phyloP scores from a whole-genome alignment of 768 basidiomycete genomes.

The Nidularia sp. region DNA sequence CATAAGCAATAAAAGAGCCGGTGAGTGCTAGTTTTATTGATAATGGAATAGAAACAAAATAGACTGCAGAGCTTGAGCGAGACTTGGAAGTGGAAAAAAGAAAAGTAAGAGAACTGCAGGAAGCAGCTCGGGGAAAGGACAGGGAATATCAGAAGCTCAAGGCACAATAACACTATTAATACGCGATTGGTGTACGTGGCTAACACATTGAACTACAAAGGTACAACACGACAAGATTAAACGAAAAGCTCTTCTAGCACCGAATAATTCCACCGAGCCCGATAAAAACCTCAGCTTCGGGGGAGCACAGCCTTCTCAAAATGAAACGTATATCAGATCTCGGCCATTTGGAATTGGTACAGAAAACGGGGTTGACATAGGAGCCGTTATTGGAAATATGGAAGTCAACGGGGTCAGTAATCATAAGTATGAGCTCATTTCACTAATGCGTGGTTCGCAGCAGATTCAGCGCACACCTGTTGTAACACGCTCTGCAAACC shows the following conservation, averaged over 20 bases:
- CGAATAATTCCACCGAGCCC: conserved; percentile 14
- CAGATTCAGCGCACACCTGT: conserved; percentile 74
- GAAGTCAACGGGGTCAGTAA: conserved; percentile 54
- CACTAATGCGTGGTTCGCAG: background rate
- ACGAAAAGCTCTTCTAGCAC: conserved; percentile 68
- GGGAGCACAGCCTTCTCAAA: conserved; percentile 1
- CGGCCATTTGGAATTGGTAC: conserved; percentile 19
- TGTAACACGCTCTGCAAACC: conserved; percentile 39
- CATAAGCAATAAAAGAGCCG: conserved; percentile 63
- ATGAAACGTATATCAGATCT: conserved; percentile 15
- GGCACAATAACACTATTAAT: conserved; percentile 28
- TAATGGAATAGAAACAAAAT: conserved; percentile 1
- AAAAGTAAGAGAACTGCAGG: conserved; percentile 70
- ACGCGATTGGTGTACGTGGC: background rate
- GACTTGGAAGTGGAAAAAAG: conserved; percentile 79
- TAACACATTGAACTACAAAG: conserved; percentile 27
- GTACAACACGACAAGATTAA: conserved; percentile 79
- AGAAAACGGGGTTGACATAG: conserved; percentile 38
- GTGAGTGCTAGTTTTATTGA: conserved; percentile 27
- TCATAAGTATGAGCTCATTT: conserved; percentile 1
- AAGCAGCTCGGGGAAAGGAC: conserved; percentile 70
- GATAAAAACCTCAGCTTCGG: conserved; percentile 9
- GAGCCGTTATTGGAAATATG: conserved; percentile 60
- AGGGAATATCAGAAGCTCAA: conserved; percentile 89
- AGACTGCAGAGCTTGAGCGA: conserved; percentile 60